Evolutionary conservation across 225 moss, liverwort and hornwort species (phyloP), one percentile per base, ranked within the genome.

Genomic region (Ulota crispa): DNA sequence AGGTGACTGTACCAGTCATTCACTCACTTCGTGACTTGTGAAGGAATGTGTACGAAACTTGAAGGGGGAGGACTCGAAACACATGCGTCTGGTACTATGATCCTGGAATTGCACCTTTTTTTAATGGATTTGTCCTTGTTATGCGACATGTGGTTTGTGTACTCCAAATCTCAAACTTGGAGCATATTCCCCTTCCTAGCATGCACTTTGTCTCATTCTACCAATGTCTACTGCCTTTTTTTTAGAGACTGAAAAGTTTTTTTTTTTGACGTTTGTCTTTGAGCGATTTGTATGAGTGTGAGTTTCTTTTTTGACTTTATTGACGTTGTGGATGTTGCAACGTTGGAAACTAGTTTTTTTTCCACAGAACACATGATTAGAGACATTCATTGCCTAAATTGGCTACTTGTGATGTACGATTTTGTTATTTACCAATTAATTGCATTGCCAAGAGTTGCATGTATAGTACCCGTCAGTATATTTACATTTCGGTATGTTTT

Each of bases 1-100:
- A 75, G 78, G 75, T 75, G 78, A 83, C 50, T 19, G 59, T 57
- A 77, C 64, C 74, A 26, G 64, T 52, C 72, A 70, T 27, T 74
- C 27, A 69, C 68, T 72, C 68, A 26, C 62, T 63, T 76, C 52
- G 66, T 75, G 68, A 56, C 75, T 72, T 66, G 56, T 56, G 45
- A 79, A 50, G 50, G 2, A 45, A 82, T 64, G 27, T 82, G 53
- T 53, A 45, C 55, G 54, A 65, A 73, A 24, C 70, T 72, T 31
- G 65, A 15, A 66, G 59, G 65, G 47, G 66, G 71, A 70, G 64
- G 43, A 63, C 53, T 76, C 8, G 69, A 24, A 76, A 28, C 50
- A 57, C 66, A 64, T 34, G 62, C 52, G 26, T 76, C 24, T 76
- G 65, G 41, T 65, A 59, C 59, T 63, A 8, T 50, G 39, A 66